Evolutionary conservation across 2,329 filamentous ascomycete species (phyloP).

Genomic region (Stenocarpella maydis): DNA sequence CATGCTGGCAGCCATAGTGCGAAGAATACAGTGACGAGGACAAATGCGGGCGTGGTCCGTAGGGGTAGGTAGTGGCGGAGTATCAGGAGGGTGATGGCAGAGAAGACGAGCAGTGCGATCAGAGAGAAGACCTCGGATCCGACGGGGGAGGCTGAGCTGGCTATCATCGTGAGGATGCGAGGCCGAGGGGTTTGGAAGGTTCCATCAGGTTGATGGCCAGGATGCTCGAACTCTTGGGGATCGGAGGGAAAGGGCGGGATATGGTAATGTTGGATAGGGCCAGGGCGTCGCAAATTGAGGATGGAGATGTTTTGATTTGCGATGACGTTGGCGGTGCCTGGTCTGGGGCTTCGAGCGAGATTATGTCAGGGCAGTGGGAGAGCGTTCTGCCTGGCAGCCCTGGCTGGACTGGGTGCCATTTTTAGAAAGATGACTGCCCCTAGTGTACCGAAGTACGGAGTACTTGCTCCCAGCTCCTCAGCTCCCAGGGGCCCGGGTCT

Average conservation of each 20-base stretch:
- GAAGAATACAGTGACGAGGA: slow-evolving; percentile 92
- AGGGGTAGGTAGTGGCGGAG: slow-evolving; percentile 90
- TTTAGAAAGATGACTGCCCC: slow-evolving; percentile 16
- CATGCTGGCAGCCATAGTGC: slow-evolving; percentile 92
- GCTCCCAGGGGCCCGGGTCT: too few species aligned
- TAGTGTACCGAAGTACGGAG: not conserved
- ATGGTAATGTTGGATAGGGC: not conserved
- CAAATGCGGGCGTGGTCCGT: slow-evolving; percentile 87
- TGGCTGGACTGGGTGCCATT: slow-evolving; percentile 4
- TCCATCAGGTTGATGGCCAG: slow-evolving; percentile 26
- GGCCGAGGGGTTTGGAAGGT: slow-evolving; percentile 4
- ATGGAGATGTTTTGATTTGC: slow-evolving; percentile 32
- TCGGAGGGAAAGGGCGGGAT: not conserved
- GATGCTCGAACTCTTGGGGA: slow-evolving; percentile 9
- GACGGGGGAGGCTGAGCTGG: slow-evolving; percentile 61
- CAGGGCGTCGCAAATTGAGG: slow-evolving; percentile 23
- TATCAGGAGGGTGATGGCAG: slow-evolving; percentile 80
- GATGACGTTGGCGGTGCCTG: slow-evolving; percentile 30
- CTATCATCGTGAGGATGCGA: slow-evolving; percentile 36
- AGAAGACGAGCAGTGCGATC: slow-evolving; percentile 77
- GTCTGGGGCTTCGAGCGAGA: slow-evolving; percentile 26
- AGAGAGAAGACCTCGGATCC: slow-evolving; percentile 82
- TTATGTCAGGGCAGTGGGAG: slow-evolving; percentile 26
- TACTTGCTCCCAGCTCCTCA: too few species aligned
- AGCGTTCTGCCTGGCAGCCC: not conserved